These are phyloP conservation scores for Skeletonema grethae DNA, from an alignment of 108 stramenopile genomes.

Conservation along the genomic window DNA sequence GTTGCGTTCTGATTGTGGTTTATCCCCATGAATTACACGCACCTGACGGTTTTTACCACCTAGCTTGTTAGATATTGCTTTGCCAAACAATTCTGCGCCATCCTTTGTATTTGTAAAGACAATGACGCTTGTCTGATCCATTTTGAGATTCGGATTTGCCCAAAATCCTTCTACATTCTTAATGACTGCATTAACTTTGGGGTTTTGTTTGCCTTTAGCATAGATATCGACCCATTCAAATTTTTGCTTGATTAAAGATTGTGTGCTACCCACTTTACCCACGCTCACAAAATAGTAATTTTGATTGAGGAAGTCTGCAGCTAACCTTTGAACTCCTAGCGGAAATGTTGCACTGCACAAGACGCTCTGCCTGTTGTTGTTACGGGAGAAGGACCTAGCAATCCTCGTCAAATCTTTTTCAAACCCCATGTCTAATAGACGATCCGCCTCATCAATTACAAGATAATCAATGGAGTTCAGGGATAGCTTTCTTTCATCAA, in stretches of 20 bases:
- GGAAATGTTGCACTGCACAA: constrained; percentile 83
- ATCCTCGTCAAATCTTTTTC: constrained; percentile 78
- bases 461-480: constrained; percentile 65
- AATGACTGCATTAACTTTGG: constrained; percentile 15
- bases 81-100: constrained; percentile 10
- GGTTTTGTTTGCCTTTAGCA: not conserved
- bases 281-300: constrained; percentile 40
- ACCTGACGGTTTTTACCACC: not conserved
- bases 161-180: constrained; percentile 22
- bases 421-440: constrained; percentile 92
- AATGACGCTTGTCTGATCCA: constrained; percentile 18
- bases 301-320: constrained; percentile 52
- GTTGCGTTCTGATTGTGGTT: constrained; percentile 78
- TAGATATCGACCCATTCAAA: constrained; percentile 22
- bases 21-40: constrained; percentile 36
- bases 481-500: constrained; percentile 19
- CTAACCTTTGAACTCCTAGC: constrained; percentile 58
- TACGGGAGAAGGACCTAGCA: constrained; percentile 7
- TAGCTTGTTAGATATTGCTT: constrained; percentile 2
- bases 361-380: constrained; percentile 53
- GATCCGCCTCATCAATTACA: constrained; percentile 94
- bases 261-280: constrained; percentile 38
- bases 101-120: constrained; percentile 36
- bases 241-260: constrained; percentile 10
- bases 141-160: constrained; percentile 6